A percentile compares a stretch with the other conserved stretches of the same genome.
phyloP scores from a whole-genome alignment of 106 monocot genomes.

The Acorus calamus region DNA sequence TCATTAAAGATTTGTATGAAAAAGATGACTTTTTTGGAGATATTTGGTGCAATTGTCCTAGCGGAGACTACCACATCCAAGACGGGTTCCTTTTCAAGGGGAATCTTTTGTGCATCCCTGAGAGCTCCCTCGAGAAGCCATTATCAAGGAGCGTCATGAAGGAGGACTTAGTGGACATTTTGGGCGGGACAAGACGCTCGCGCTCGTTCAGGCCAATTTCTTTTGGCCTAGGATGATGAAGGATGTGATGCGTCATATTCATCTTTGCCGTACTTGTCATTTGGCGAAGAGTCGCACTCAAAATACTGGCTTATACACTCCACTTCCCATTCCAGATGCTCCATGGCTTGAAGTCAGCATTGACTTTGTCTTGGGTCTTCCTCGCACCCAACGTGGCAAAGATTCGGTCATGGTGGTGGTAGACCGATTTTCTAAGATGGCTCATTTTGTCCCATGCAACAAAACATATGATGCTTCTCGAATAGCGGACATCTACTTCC shows the following conservation, averaged over 20 bases:
- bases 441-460: slow-evolving; percentile 1
- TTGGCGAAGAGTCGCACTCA: background rate
- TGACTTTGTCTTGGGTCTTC: background rate
- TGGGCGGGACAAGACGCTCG: slow-evolving; percentile 4
- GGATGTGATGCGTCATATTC: no score
- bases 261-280: no score
- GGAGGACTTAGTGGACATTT: background rate
- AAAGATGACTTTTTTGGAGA: background rate
- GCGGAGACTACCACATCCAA: background rate
- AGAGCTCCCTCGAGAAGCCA: background rate
- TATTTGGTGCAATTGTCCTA: background rate
- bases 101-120: slow-evolving; percentile 1
- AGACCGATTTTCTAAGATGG: slow-evolving; percentile 3
- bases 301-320: background rate
- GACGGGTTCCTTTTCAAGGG: slow-evolving; percentile 3
- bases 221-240: background rate
- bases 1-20: background rate
- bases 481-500: background rate
- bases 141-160: background rate
- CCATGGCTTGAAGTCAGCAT: background rate
- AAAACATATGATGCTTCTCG: background rate
- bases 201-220: background rate
- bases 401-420: slow-evolving; percentile 4
- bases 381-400: background rate
- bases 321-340: background rate